These are phyloP conservation scores for Amniculicola lignicola DNA, from an alignment of 495 filamentous ascomycete species.

Conservation along the genomic window DNA sequence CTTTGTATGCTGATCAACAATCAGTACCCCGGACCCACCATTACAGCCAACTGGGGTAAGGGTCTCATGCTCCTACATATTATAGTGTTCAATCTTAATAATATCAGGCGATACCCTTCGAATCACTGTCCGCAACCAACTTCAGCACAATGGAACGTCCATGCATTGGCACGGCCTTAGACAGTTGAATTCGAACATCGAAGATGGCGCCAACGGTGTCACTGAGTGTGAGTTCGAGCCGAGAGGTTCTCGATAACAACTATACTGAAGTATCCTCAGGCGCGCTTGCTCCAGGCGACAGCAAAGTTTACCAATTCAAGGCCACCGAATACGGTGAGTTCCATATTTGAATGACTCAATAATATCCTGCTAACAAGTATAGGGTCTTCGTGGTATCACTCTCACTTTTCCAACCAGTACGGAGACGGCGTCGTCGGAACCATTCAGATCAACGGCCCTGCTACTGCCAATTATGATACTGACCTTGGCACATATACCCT, in stretches of 20 bases:
- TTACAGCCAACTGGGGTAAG: constrained; percentile 38
- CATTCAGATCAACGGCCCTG: constrained; percentile 41
- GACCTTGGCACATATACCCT: constrained; percentile 38
- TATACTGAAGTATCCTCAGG: constrained; percentile 8
- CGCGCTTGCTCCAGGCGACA: constrained; percentile 38
- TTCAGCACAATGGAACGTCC: constrained; percentile 40
- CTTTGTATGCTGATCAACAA: constrained; percentile 36
- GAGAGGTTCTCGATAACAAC: not conserved
- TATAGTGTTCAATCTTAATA: not conserved
- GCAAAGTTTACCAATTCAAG: constrained; percentile 38
- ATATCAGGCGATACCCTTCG: constrained; percentile 38
- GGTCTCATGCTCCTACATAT: not conserved
- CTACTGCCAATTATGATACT: constrained; percentile 42
- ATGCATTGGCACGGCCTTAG: constrained; percentile 44
- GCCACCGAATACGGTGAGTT: constrained; percentile 42
- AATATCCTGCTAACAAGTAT: too few species aligned
- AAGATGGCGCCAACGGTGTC: constrained; percentile 41
- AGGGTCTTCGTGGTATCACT: constrained; percentile 43
- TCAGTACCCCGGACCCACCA: constrained; percentile 36
- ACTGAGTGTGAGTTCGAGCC: constrained; percentile 37
- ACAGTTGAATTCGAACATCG: constrained; percentile 33
- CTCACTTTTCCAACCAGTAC: constrained; percentile 40
- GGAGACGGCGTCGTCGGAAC: constrained; percentile 41
- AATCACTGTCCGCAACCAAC: constrained; percentile 37
- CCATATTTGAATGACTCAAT: too few species aligned